Percentiles rank a stretch among this genome's conserved stretches.
Conservation (phyloP, 148 eudicot species). For the Polygonum maritimum region DNA sequence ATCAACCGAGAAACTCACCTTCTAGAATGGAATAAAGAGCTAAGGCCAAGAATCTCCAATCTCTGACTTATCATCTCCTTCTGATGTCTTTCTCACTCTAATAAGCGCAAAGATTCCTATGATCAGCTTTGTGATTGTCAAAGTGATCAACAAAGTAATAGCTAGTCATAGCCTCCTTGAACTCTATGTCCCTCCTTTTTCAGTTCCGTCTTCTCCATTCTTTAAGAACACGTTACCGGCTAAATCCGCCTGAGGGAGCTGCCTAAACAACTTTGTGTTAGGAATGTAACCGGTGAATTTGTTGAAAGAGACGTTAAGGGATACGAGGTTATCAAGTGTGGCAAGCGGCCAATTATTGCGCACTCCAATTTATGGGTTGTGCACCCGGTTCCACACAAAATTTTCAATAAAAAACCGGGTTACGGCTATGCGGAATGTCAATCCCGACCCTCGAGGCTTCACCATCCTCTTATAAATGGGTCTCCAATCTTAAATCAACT, state of each 20-base stretch:
- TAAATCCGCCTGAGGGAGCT: slow-evolving; percentile 36
- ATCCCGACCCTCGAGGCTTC: not conserved
- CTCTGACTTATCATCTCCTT: slow-evolving; percentile 52
- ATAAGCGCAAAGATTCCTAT: too few relatives aligned
- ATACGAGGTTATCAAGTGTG: slow-evolving; percentile 50
- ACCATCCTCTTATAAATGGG: not conserved
- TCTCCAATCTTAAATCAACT: not conserved
- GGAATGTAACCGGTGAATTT: slow-evolving; percentile 71
- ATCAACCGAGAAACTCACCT: slow-evolving; percentile 66
- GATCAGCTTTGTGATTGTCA: too few relatives aligned
- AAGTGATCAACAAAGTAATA: slow-evolving; percentile 29
- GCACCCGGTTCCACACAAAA: too few relatives aligned
- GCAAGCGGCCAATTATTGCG: slow-evolving; percentile 18
- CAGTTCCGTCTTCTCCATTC: slow-evolving; percentile 10
- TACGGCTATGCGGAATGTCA: not conserved
- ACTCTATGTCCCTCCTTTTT: slow-evolving; percentile 11
- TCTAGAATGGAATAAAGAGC: slow-evolving; percentile 84
- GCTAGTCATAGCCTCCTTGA: slow-evolving; percentile 49
- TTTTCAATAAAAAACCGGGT: too few relatives aligned
- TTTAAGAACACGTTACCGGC: slow-evolving; percentile 45
- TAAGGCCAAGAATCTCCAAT: slow-evolving; percentile 68
- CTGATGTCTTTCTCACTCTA: not conserved
- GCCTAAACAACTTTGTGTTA: slow-evolving; percentile 63
- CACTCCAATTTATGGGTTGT: too few relatives aligned
- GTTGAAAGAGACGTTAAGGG: slow-evolving; percentile 60